Base-by-base conservation (phyloP, 257 asterid species). In the Solanum lycopersicoides region DNA sequence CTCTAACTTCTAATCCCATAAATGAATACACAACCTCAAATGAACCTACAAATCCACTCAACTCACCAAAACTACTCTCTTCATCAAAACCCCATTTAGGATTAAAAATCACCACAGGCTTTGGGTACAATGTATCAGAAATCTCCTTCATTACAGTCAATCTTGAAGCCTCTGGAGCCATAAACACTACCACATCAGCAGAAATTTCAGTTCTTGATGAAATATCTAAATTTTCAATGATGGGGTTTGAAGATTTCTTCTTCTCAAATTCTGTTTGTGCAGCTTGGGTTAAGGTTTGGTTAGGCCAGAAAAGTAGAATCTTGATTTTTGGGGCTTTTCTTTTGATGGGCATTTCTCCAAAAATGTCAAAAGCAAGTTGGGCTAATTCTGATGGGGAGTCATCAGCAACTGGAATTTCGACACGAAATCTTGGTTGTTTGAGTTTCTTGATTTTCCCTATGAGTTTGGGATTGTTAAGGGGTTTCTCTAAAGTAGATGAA, bases 1-100 rank as follows among this genome's bases (percentile, higher is more conserved):
- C 98, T 91, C 93, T 93, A 47, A 95, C 98, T 87, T 95, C 98
- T 93, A 96, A 92, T 11, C 99, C 99, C 90, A 91, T 91, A 85
- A 95, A 96, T 41, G 98, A 94, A 90, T 94, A 95, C 83, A 96
- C 93, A 41, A 93, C 98, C 25, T 96, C 98, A 83, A 95, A 96
- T 37, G 96, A 94, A 30, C 95, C 93, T 86, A 94, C 92, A 86
- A 96, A 94, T 28, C 92, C 89, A 65, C 93, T 87, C 91, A 94
- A 16, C 88, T 90, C 95, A 41, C 89, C 93, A 79, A 95, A 93
- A 77, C 87, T 90, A 25, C 28, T 86, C 91, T 96, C 99, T 60
- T 94, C 98, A 79, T 96, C 97, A 72, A 91, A 95, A 47, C 92
- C 87, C 98, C 98, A 96, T 74, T n/a, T 92, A 42, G 98, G 98